These are phyloP conservation scores for Acacia melanoxylon DNA, from an alignment of 306 rosid species.

Conservation along the genomic window DNA sequence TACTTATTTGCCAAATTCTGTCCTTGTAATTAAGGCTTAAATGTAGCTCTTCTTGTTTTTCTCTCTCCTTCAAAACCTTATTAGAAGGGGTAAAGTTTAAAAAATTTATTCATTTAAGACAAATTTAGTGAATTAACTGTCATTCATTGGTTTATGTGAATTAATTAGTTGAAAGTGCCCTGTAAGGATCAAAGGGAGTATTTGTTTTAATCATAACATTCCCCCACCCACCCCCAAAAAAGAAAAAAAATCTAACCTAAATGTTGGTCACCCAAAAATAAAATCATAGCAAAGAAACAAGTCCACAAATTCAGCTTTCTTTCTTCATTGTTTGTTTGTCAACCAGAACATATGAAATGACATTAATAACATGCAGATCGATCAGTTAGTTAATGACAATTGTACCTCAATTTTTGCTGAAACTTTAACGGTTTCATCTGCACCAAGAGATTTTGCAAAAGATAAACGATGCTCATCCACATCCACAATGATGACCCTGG, in stretches of 20 bases:
- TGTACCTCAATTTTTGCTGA: constrained; percentile 67
- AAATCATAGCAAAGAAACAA: not conserved
- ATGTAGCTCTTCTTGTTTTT: no score
- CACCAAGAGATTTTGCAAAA: constrained; percentile 80
- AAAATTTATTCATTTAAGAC: no score
- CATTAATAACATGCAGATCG: not conserved
- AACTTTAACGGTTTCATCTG: constrained; percentile 69
- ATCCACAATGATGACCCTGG: constrained; percentile 63
- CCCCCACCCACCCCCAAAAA: no score
- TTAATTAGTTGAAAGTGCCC: no score
- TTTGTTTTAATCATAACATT: no score
- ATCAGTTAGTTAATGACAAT: not conserved
- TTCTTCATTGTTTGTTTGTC: not conserved
- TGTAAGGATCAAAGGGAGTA: no score
- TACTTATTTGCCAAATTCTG: no score
- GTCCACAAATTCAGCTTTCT: not conserved
- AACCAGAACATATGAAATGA: not conserved
- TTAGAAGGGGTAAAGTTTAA: no score
- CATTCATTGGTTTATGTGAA: no score
- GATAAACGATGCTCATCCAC: constrained; percentile 78
- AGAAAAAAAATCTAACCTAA: not conserved
- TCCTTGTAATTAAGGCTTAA: no score
- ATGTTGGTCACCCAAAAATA: not conserved
- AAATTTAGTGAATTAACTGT: no score
- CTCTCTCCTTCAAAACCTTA: no score